phyloP scores from a whole-genome alignment of 2,329 filamentous ascomycete species.

The Colletotrichum lini region DNA sequence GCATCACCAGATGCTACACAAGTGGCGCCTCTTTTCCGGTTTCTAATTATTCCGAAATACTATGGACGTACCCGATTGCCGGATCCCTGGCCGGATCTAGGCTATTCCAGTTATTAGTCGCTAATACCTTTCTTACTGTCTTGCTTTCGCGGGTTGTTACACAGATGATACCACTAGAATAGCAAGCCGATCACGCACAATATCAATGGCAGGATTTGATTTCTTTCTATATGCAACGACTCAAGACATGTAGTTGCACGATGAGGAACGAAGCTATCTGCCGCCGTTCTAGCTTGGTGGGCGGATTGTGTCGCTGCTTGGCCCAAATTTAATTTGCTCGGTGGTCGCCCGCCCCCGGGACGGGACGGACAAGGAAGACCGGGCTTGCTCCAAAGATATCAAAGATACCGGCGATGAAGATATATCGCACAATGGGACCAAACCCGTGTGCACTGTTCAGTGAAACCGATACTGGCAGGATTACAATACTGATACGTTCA shows the following conservation, averaged over 20 bases:
- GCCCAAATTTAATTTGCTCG: neutral
- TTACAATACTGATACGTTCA: neutral
- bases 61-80: constrained; percentile 14
- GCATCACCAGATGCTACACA: constrained; percentile 6
- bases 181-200: constrained; percentile 39
- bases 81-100: constrained; percentile 29
- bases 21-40: constrained; percentile 16
- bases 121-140: constrained; percentile 37
- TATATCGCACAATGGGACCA: neutral
- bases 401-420: neutral
- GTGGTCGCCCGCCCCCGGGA: too few relatives aligned
- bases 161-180: constrained; percentile 46
- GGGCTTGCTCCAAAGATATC: neutral
- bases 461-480: neutral
- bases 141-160: constrained; percentile 41
- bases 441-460: neutral
- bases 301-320: too few relatives aligned
- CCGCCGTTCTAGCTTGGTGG: neutral
- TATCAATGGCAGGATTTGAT: constrained; percentile 28
- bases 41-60: constrained; percentile 25
- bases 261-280: neutral
- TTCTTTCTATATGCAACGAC: neutral
- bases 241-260: neutral
- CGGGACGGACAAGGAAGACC: too few relatives aligned
- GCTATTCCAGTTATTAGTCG: constrained; percentile 20